Conservation (phyloP, 164 flowering plant genomes). For the Stephania japonica region DNA sequence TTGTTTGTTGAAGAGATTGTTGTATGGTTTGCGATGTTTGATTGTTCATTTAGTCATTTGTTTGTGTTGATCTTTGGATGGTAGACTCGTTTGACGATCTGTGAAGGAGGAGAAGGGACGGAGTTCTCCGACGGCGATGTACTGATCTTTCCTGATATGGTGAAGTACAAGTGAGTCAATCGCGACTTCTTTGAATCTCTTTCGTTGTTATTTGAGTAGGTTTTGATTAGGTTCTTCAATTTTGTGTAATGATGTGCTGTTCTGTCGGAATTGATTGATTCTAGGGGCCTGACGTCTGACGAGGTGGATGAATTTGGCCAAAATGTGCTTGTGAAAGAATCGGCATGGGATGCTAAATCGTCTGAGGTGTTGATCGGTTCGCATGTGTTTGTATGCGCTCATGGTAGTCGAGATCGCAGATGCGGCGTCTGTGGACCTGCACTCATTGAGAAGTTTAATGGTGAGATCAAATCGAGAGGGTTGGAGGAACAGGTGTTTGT, state of each 20-base stretch:
- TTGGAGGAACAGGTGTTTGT: conserved; percentile 55
- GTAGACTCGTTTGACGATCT: conserved; percentile 67
- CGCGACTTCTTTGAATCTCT: not conserved
- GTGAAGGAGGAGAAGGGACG: conserved; percentile 51
- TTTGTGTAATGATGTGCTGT: not conserved
- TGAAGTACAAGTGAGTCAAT: conserved; percentile 56
- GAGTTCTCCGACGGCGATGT: conserved; percentile 68
- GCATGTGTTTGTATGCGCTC: conserved; percentile 82
- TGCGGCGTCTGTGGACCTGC: conserved; percentile 97
- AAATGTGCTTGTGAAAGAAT: conserved; percentile 67
- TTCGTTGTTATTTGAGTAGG: not conserved
- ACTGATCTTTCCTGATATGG: conserved; percentile 80
- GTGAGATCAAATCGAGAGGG: conserved; percentile 57
- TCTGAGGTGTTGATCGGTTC: conserved; percentile 57
- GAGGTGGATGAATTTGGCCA: conserved; percentile 75
- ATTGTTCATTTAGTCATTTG: not conserved
- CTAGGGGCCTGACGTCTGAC: conserved; percentile 62
- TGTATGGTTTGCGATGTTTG: not conserved
- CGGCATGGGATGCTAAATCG: conserved; percentile 53
- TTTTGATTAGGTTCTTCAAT: not conserved
- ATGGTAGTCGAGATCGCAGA: conserved; percentile 76
- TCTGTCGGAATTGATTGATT: conserved; percentile 13
- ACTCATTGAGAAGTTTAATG: conserved; percentile 60
- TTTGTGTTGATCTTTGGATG: conserved; percentile 10
- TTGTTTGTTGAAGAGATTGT: conserved; percentile 1